A percentile compares a stretch with the other conserved stretches of the same genome.
Evolutionary conservation across 306 rosid species (phyloP).

Genomic region (Cucumis melo): DNA sequence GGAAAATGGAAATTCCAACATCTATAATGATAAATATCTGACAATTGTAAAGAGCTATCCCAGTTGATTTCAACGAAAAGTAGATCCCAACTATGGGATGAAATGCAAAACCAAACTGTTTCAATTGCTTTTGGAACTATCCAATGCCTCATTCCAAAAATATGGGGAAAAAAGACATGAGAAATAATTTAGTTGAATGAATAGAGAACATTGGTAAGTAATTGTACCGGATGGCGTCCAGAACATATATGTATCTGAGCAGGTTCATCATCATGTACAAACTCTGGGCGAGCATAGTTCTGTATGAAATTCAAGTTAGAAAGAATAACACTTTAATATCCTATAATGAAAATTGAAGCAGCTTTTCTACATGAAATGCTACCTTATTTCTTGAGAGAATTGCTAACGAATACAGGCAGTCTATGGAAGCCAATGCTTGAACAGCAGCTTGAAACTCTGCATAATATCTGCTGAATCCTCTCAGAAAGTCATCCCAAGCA

Average conservation of each 20-base stretch:
- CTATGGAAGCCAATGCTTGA: conserved; percentile 85
- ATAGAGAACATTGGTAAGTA: not conserved
- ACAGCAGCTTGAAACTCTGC: conserved; percentile 70
- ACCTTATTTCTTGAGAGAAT: conserved; percentile 87
- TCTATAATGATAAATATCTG: not conserved
- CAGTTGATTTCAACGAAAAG: not conserved
- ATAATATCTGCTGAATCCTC: conserved; percentile 49
- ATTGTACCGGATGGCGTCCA: conserved; percentile 87
- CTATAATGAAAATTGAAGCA: not conserved
- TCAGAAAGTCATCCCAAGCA: conserved; percentile 81
- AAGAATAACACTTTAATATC: conserved; percentile 1
- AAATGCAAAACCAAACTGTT: too few species aligned
- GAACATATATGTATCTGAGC: conserved; percentile 57
- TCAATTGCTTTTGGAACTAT: not conserved
- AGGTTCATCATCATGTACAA: conserved; percentile 52
- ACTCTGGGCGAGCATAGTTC: conserved; percentile 66
- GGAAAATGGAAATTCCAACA: not conserved
- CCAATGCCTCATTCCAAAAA: not conserved
- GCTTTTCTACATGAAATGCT: conserved; percentile 6
- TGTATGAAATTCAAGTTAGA: conserved; percentile 24
- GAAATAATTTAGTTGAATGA: conserved; percentile 1
- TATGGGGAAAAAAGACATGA: conserved; percentile 1
- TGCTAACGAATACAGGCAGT: conserved; percentile 85
- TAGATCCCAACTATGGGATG: too few species aligned
- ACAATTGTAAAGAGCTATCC: not conserved